Conservation (phyloP, 1,139 yeast species). For the Sugiyamaella novakii region DNA sequence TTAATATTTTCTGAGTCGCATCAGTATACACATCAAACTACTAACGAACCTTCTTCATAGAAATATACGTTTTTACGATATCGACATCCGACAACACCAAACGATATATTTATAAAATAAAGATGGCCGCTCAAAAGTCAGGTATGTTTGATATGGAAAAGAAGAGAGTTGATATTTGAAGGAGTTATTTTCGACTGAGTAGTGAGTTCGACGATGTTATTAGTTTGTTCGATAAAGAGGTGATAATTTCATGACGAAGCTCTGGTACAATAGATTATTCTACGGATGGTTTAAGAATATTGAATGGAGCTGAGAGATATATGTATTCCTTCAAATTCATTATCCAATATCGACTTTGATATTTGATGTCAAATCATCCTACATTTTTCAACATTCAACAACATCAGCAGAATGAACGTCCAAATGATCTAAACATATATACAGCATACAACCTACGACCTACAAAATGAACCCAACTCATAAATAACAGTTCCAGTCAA, state of each 20-base stretch:
- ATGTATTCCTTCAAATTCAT: too few relatives aligned
- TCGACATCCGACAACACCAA: constrained; percentile 29
- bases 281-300: too few relatives aligned
- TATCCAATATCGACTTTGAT: too few relatives aligned
- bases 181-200: not conserved
- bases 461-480: not conserved
- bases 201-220: not conserved
- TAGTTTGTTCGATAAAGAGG: too few relatives aligned
- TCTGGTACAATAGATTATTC: too few relatives aligned
- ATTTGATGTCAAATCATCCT: too few relatives aligned
- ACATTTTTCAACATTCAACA: not conserved
- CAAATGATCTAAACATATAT: not conserved
- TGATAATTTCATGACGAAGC: too few relatives aligned
- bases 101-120: constrained; percentile 29
- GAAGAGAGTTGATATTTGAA: not conserved
- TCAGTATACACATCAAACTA: not conserved
- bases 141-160: constrained; percentile 40
- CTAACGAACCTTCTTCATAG: constrained; percentile 5
- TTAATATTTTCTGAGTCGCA: not conserved
- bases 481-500: too few relatives aligned
- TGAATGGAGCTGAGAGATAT: too few relatives aligned
- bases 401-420: not conserved
- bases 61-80: constrained; percentile 26
- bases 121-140: constrained; percentile 49
- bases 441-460: too few relatives aligned